Percentiles rank a stretch among this genome's conserved stretches.
Evolutionary conservation across 176 grass and related monocot genomes (phyloP).

Genomic region (Coix lacrymajobi): DNA sequence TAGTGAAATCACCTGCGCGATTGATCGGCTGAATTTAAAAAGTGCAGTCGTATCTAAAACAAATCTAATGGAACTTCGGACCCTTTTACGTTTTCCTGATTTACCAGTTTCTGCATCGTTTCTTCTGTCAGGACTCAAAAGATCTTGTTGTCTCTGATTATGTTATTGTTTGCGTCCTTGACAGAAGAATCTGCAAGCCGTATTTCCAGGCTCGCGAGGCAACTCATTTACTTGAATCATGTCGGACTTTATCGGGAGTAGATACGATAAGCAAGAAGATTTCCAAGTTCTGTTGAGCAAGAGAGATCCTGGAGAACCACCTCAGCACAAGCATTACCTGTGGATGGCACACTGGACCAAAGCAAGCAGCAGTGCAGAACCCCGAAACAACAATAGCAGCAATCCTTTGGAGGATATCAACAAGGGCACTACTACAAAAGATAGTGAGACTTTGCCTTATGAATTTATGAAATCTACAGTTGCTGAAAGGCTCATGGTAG

Average conservation of each 20-base stretch:
- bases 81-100: background rate
- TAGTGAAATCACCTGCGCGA: background rate
- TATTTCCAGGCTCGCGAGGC: background rate
- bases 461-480: constrained; percentile 36
- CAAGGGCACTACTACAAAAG: constrained; percentile 1
- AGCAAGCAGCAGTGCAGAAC: constrained; percentile 28
- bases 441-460: background rate
- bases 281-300: constrained; percentile 41
- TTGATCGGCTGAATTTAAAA: background rate
- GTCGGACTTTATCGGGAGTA: constrained; percentile 28
- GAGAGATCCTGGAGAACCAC: constrained; percentile 16
- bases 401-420: background rate
- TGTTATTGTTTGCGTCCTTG: background rate
- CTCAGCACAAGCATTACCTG: constrained; percentile 34
- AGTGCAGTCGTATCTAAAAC: background rate
- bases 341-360: constrained; percentile 66
- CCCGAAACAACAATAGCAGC: constrained; percentile 1
- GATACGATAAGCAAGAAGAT: constrained; percentile 34
- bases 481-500: constrained; percentile 36
- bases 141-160: background rate
- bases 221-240: constrained; percentile 23
- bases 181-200: background rate
- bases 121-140: background rate
- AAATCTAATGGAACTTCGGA: background rate
- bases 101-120: background rate